Evolutionary conservation across 2,329 filamentous ascomycete species (phyloP), one percentile per base, ranked within the genome.

Genomic region (Camillea tinctor): DNA sequence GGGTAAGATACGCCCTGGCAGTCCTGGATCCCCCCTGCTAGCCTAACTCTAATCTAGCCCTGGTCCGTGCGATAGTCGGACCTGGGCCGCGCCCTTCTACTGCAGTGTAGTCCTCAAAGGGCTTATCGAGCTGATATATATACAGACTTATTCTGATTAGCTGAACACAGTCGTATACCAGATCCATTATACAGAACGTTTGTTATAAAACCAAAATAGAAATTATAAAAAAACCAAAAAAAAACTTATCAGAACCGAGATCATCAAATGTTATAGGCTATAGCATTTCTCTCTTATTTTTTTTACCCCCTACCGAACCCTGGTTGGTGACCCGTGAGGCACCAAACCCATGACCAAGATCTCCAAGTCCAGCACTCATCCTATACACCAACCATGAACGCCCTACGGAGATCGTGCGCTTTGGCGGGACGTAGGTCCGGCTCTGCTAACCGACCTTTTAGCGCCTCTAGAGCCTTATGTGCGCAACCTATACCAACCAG

Each of bases 331-430:
- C 15, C 36, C n/a, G n/a, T n/a, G n/a, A n/a, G 17, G 36, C 36
- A 17, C n/a, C 36, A 44, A 44, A 2, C 36, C 36, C 13, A 11
- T 15, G 36, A 44, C 36, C 36, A 44, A 44, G 36, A 44, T 11
- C 36, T 44, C 36, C 36, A n/a, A 44, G 17, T 6, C 36, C 36
- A 44, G 5, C 17, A 17, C 36, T 17, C 36, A 6, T 11, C 36
- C 2, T 11, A 44, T n/a, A 44, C 13, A 54, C 21, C 61, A 24
- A 50, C 36, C 19, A 70, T 68, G 65, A 64, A 59, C 44, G 44
- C 58, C 0, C 52, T 68, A 56, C 57, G 61, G 54, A 60, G 26
- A 36, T 57, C 64, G 13, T 26, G 60, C 40, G 55, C 62, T 4
- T 55, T 57, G 17, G 36, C 61, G n/a, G 56, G 54, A 44, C 57